These are phyloP conservation scores for Pythium apleroticum DNA, from an alignment of 352 stramenopile species.

Conservation along the genomic window DNA sequence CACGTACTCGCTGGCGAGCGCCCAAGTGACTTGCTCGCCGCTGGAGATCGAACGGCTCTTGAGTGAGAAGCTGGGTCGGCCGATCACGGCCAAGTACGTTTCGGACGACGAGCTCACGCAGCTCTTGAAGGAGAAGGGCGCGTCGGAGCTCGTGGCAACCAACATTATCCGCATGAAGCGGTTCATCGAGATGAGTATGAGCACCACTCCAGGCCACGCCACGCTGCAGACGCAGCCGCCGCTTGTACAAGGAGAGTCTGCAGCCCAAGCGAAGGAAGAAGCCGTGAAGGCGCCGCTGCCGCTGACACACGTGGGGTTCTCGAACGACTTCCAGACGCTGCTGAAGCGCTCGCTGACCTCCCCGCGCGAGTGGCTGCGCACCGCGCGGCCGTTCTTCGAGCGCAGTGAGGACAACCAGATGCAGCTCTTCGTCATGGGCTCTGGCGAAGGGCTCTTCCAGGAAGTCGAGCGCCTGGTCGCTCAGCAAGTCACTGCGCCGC, in stretches of 20 bases:
- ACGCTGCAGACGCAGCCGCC: constrained; percentile 14
- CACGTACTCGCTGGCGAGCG: constrained; percentile 55
- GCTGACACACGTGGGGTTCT: constrained; percentile 39
- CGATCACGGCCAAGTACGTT: constrained; percentile 57
- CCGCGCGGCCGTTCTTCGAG: constrained; percentile 38
- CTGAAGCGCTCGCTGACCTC: constrained; percentile 43
- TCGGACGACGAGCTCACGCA: constrained; percentile 39
- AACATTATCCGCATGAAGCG: constrained; percentile 52
- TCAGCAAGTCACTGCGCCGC: constrained; percentile 57
- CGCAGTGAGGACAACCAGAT: constrained; percentile 63
- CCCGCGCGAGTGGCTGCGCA: constrained; percentile 51
- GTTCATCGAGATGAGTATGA: constrained; percentile 35
- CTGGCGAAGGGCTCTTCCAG: constrained; percentile 63
- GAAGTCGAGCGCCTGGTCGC: constrained; percentile 65
- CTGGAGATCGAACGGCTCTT: constrained; percentile 43
- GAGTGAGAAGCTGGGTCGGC: constrained; percentile 34
- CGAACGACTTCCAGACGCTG: constrained; percentile 51
- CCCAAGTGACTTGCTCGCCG: constrained; percentile 41
- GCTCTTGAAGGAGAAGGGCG: constrained; percentile 53
- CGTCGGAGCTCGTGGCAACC: constrained; percentile 44
- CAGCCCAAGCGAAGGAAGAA: not conserved
- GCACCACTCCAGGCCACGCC: constrained; percentile 8
- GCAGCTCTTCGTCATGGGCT: constrained; percentile 81
- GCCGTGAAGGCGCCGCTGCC: constrained; percentile 13
- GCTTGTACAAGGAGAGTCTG: not conserved